Base-by-base conservation (phyloP, 306 rosid species). In the Sindora glabra region DNA sequence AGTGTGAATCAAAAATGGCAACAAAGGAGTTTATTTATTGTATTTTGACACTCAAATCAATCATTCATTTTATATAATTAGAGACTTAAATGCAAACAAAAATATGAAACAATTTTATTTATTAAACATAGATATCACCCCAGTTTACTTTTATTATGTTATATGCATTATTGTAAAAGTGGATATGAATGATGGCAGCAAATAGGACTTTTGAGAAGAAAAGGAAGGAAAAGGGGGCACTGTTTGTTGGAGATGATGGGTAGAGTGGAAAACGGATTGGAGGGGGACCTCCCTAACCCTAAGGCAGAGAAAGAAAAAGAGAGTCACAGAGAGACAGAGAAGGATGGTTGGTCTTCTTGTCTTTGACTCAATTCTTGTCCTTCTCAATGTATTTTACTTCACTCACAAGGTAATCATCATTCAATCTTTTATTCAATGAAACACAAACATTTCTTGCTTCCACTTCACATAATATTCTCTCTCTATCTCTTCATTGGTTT, bases 271-370 rank as follows among this genome's bases (percentile, higher is more conserved):
- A 90, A 90, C 94, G 94, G 94, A 87, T 87, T 87, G 90, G 95
- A 87, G 78, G 97, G 94, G 97, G 97, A 83, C 97, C 97, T 85
- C 84, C n/a, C n/a, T n/a, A n/a, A n/a, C n/a, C n/a, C n/a, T n/a
- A n/a, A n/a, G n/a, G n/a, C n/a, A n/a, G n/a, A n/a, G n/a, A n/a
- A n/a, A n/a, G n/a, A n/a, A n/a, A n/a, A n/a, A n/a, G n/a, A n/a
- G n/a, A n/a, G n/a, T n/a, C n/a, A n/a, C n/a, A 45, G 57, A 65
- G 60, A 71, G 71, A 50, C 21, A 26, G 51, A 79, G 55, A 51
- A 42, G 65, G 79, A 74, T 68, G 67, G 83, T 78, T 85, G 70
- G 64, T 79, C 79, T 73, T 76, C 83, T 85, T 81, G 88, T 81
- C 81, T 85, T 85, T 81, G 88, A 81, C 88, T 85, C 85, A 73